Evolutionary conservation across 2,329 filamentous ascomycete species (phyloP), one percentile per base, ranked within the genome.

Genomic region (Fonsecaea nubica): DNA sequence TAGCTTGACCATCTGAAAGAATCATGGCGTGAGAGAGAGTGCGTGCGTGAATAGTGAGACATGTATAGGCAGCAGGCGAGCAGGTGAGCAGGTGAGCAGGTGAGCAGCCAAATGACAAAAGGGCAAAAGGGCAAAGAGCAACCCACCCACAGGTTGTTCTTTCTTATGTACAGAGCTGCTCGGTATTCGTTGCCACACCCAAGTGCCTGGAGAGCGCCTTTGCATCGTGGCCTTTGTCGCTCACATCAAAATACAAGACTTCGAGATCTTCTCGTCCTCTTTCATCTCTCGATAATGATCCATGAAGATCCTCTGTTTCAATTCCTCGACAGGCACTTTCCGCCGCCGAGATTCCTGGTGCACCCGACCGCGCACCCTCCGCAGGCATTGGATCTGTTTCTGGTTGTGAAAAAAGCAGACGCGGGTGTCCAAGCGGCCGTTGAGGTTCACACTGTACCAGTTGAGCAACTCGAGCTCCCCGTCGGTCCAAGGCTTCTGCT

Each of bases 321-420:
- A 3, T 8, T 65, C 56, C 21, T 57, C 57, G 18, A 60, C 42
- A 2, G 63, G 63, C 18, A 45, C 38, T 10, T 55, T 64, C 18
- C 62, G 63, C 10, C 57, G 40, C n/a, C 21, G 52, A 7, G 38
- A n/a, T 33, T 60, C 63, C 36, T 40, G 38, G 1, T 21, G 32
- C 10, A 61, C 55, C 33, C 35, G 53, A 21, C 54, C 45, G 32
- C 63, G 56, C 6, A 60, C 56, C 25, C 18, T 21, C 1, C 56
- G 56, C 7, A 65, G 63, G 8, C 18, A 12, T 42, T 65, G 40
- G 48, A 56, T 61, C 25, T 65, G 63, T 55, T 48, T 61, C 48
- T 35, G 42, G 32, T 65, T 65, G 55, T 65, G 63, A 21, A 40
- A 60, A 48, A 36, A 33, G 48, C 63, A 65, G 50, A 65, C 55